Conservation (phyloP, 805 yeast species). For the Barnettozyma salicaria region DNA sequence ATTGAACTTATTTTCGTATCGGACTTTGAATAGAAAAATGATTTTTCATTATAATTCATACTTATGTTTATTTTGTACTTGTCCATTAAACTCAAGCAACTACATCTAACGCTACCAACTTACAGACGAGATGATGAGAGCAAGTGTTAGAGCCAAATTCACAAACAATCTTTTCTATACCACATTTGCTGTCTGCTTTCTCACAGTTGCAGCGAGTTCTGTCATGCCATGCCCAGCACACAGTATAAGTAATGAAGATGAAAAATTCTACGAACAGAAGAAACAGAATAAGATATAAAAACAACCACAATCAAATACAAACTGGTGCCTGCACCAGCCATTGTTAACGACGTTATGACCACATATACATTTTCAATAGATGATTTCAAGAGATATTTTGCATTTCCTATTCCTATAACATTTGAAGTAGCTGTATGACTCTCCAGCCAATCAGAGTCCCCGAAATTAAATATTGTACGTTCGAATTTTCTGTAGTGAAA, state of each 20-base stretch:
- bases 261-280: slow-evolving; percentile 22
- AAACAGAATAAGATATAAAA: slow-evolving; percentile 7
- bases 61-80: too few species aligned
- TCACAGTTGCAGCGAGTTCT: slow-evolving; percentile 38
- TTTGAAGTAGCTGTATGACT: too few species aligned
- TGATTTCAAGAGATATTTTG: too few species aligned
- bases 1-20: too few species aligned
- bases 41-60: too few species aligned
- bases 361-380: slow-evolving; percentile 4
- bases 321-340: neutral
- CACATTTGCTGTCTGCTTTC: slow-evolving; percentile 56
- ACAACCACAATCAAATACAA: too few species aligned
- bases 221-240: slow-evolving; percentile 40
- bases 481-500: too few species aligned
- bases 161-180: slow-evolving; percentile 50
- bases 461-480: too few species aligned
- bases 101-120: too few species aligned
- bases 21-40: neutral
- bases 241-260: slow-evolving; percentile 36
- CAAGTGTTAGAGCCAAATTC: slow-evolving; percentile 46
- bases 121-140: slow-evolving; percentile 36
- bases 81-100: too few species aligned
- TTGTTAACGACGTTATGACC: slow-evolving; percentile 8
- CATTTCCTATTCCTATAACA: too few species aligned
- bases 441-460: slow-evolving; percentile 12